Conservation (phyloP, 2,329 filamentous ascomycete species). For the Hymenoscyphus fraxineus region DNA sequence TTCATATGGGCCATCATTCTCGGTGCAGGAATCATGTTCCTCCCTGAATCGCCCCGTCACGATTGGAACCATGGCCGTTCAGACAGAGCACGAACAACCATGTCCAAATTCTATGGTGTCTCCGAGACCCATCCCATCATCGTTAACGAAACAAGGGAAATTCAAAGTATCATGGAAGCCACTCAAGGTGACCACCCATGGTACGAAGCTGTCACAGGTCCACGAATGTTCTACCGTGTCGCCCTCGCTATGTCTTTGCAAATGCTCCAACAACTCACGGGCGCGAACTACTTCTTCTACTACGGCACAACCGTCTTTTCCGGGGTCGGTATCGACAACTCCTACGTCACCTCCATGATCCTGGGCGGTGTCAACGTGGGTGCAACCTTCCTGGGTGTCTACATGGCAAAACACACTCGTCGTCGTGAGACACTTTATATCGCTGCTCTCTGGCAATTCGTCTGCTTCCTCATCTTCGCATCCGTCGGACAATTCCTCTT, state of each 20-base stretch:
- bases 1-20: constrained; percentile 51
- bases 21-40: constrained; percentile 46
- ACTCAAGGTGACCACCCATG: constrained; percentile 55
- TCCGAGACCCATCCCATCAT: constrained; percentile 46
- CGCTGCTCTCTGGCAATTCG: constrained; percentile 67
- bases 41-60: constrained; percentile 52
- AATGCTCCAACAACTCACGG: constrained; percentile 65
- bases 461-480: constrained; percentile 59
- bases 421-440: constrained; percentile 64
- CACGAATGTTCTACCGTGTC: constrained; percentile 61
- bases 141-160: constrained; percentile 48
- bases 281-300: constrained; percentile 60
- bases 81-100: constrained; percentile 46
- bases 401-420: constrained; percentile 64
- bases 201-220: constrained; percentile 57
- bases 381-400: constrained; percentile 53
- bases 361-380: constrained; percentile 64
- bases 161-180: constrained; percentile 40
- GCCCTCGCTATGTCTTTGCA: constrained; percentile 60
- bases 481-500: constrained; percentile 50
- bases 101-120: constrained; percentile 51
- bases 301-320: constrained; percentile 66
- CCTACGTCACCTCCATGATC: constrained; percentile 65
- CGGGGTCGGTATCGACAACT: constrained; percentile 62
- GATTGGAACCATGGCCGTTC: constrained; percentile 46